Evolutionary conservation across 164 flowering plant genomes (phyloP), one percentile per base, ranked within the genome.

Genomic region (Cinnamomum micranthum): DNA sequence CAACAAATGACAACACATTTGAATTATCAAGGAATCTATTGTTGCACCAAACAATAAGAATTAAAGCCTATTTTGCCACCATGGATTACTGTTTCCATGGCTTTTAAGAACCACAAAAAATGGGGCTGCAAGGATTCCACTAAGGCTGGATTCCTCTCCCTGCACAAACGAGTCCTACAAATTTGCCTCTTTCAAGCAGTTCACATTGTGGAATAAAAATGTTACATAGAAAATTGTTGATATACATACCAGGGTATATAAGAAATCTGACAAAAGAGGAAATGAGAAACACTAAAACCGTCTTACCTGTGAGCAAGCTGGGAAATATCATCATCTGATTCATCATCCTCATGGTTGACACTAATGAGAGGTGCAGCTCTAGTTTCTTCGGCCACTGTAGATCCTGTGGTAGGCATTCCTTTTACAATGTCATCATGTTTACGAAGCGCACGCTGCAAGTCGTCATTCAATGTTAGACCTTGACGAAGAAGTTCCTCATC

Each of bases 301-400:
- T 58, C 22, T 74, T 74, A 90, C 99, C 99, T 91, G 82, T 79
- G 96, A 76, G 94, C 77, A 52, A 95, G 79, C 78, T 90, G 97
- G 71, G 94, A 71, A 83, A 89, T 90, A 75, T 95, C 97, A 80
- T 95, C 99, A 72, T 95, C 99, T 50, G 93, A 82, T 64, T 90
- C 99, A 78, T 95, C 97, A 77, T 90, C 97, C 78, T 92, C 99
- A 71, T 88, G 97, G 79, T 81, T 87, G 72, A 89, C 88, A 85
- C 87, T 86, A 76, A 88, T 82, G 71, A 88, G 85, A 55, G 93
- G 87, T 52, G 85, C 77, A 73, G 80, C 82, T 3, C 20, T 1
- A 55, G 17, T 55, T 11, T 55, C 60, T 55, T 55, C 72, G 71
- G 59, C 77, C 55, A 68, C 82, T 1, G 5, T 5, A 15, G 15